Evolutionary conservation across 2,329 filamentous ascomycete species (phyloP), one percentile per base, ranked within the genome.

Genomic region (Sporothrix schenckii): DNA sequence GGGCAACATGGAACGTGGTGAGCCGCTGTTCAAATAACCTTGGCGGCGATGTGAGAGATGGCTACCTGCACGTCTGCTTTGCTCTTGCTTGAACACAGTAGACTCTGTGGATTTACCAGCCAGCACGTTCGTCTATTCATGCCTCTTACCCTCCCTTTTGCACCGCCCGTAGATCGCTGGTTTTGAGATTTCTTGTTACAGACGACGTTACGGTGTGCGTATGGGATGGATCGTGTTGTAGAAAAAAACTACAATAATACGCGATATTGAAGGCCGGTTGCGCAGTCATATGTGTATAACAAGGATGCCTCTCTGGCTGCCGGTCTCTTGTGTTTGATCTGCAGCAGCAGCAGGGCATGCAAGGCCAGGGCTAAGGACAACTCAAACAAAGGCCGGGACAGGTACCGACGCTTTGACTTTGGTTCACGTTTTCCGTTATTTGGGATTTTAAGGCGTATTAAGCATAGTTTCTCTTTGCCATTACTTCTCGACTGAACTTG

Each of bases 241-340:
- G 34, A 34, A 34, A 34, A 34, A 34, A 34, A 34, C 34, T 34
- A 34, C 34, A 34, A 1, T 9, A 9, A 6, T 9, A 34, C 3
- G 34, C 34, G 34, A 34, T 34, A 34, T 9, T 34, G 34, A 34
- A 34, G 27, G 34, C 34, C 7, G 34, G 34, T 1, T 1, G 34
- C 21, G 16, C 10, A 13, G 24, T 60, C 19, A n/a, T 0, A 3
- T 14, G 16, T 13, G 41, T 13, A 34, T 60, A 60, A 3, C 56
- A 34, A 41, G 30, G 30, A 30, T 6, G 30, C 27, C 27, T 24
- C 27, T 30, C 27, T 9, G n/a, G 30, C 19, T 58, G 30, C 16
- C 16, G 27, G 27, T 30, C 3, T 30, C n/a, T 61, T 39, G 56
- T 61, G 56, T 61, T 61, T 61, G 56, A 61, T 61, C 56, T 39